Evolutionary conservation across 164 flowering plant genomes (phyloP).

Genomic region (Stephania yunnanensis): DNA sequence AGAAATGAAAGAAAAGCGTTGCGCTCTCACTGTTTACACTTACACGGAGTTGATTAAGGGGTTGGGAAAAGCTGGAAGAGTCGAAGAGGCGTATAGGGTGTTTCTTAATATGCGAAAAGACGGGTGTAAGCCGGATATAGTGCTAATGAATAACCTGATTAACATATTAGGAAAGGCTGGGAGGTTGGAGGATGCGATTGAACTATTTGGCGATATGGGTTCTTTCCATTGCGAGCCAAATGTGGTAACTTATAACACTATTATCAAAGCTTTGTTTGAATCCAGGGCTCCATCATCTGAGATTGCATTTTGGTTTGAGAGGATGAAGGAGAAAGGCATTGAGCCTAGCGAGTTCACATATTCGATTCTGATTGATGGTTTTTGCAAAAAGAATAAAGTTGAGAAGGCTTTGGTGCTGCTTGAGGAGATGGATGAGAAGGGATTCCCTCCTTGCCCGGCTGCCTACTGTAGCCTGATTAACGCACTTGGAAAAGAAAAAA

Average conservation of each 20-base stretch:
- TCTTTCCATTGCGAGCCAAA: constrained; percentile 55
- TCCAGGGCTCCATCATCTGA: constrained; percentile 61
- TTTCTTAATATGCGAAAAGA: constrained; percentile 50
- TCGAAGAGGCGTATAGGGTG: constrained; percentile 66
- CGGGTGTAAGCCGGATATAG: constrained; percentile 75
- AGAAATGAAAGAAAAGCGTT: constrained; percentile 61
- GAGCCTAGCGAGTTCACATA: constrained; percentile 72
- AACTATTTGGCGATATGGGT: constrained; percentile 60
- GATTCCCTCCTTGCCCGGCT: constrained; percentile 89
- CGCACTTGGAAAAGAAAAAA: constrained; percentile 73
- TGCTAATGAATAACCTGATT: constrained; percentile 73
- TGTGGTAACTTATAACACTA: constrained; percentile 79
- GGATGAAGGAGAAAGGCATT: constrained; percentile 71
- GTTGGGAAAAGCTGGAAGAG: constrained; percentile 68
- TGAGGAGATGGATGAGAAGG: constrained; percentile 98
- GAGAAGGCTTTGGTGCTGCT: constrained; percentile 82
- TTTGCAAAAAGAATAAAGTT: constrained; percentile 77
- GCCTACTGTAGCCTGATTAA: constrained; percentile 93
- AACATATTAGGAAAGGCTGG: constrained; percentile 68
- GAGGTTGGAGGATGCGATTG: constrained; percentile 56
- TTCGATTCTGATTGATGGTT: constrained; percentile 91
- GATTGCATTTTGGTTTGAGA: constrained; percentile 61
- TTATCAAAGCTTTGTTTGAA: constrained; percentile 65
- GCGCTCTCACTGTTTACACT: constrained; percentile 70
- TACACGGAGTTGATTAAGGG: constrained; percentile 90